Percentiles rank a stretch among this genome's conserved stretches.
phyloP scores from a whole-genome alignment of 345 rosid genomes.

The Raphanus sativus region DNA sequence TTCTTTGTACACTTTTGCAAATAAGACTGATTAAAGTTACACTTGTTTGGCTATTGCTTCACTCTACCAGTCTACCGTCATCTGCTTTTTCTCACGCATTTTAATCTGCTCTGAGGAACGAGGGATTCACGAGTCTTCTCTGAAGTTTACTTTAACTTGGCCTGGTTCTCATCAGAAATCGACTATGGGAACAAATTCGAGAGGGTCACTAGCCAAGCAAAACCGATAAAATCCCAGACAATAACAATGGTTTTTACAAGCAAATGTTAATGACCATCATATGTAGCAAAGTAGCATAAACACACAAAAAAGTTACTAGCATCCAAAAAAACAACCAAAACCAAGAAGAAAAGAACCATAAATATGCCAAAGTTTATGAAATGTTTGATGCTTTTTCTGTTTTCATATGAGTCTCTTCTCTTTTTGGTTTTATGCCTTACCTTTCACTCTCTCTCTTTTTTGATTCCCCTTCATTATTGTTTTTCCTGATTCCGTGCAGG shows the following conservation, averaged over 20 bases:
- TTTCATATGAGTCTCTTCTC: conserved; percentile 21
- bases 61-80: not conserved
- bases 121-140: not conserved
- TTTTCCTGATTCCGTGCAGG: conserved; percentile 28
- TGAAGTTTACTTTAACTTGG: not conserved
- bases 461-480: conserved; percentile 32
- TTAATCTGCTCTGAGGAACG: not conserved
- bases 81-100: not conserved
- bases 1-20: not conserved
- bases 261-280: conserved; percentile 13
- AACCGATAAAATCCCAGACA: conserved; percentile 20
- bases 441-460: not conserved
- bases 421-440: conserved; percentile 31
- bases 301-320: conserved; percentile 20
- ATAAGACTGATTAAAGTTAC: not conserved
- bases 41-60: not conserved
- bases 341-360: conserved; percentile 24
- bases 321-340: conserved; percentile 18
- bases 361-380: conserved; percentile 24
- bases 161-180: not conserved
- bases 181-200: not conserved
- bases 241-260: conserved; percentile 28
- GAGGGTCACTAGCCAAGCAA: not conserved
- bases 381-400: conserved; percentile 32
- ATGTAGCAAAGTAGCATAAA: conserved; percentile 11